Base-by-base conservation (phyloP, 768 basidiomycete species). In the Gautieria morchelliformis region DNA sequence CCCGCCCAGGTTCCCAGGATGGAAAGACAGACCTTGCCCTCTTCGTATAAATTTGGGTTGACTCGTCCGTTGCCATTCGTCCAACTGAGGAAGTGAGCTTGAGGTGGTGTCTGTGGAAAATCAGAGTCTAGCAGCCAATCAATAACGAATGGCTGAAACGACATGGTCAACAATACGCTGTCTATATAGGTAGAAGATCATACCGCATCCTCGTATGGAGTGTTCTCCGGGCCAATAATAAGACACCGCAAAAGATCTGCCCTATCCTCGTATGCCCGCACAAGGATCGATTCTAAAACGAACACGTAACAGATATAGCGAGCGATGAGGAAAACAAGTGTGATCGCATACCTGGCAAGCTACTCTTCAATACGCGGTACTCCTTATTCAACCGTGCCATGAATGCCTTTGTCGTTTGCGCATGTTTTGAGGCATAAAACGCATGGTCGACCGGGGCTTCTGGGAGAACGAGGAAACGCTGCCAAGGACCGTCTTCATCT, bases 1-100 rank as follows among this genome's bases (percentile, higher is more conserved):
- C 93, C 93, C 8, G 83, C 78, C 93, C 93, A 96, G 0, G 93
- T 94, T 15, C 90, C 90, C 7, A 95, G 72, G 50, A 95, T 90
- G 15, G 92, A 94, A 42, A 95, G 69, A 64, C 93, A 95, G 32
- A 95, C 92, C 69, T 95, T 95, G 45, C 93, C 93, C 62, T 96
- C 93, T 66, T 94, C 93, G 61, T 97, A 97, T 42, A 96, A 69
- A 71, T 95, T 95, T 42, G 87, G 89, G 60, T 66, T 72, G 83
- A 85, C 87, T 76, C 93, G 77, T 32, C 93, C 93, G 65, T 93
- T 91, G 3, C 93, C 93, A 69, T 92, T 91, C 5, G 93, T 96
- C 89, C 92, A 94, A 59, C 90, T 93, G 50, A 85, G 77, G 69
- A 97, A 97, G 71, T 90, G 87, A 10, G 93, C 94, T 56, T 82